These are phyloP conservation scores for Lepidium africanum DNA, from an alignment of 345 rosid genomes.

Conservation along the genomic window DNA sequence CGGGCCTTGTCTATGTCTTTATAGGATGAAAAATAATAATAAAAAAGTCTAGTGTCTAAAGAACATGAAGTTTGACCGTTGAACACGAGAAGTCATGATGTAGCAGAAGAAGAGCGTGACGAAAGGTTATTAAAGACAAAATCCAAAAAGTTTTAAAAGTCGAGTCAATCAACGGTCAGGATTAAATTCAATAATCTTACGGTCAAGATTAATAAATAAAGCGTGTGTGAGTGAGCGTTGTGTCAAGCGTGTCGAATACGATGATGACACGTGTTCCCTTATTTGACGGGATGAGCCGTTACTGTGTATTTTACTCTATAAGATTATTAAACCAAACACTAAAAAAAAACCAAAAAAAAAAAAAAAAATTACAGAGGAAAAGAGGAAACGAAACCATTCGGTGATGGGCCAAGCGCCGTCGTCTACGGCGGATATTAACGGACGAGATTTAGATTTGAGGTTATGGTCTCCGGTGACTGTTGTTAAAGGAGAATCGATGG, in stretches of 20 bases:
- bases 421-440: conserved; percentile 18
- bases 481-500: conserved; percentile 6
- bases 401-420: conserved; percentile 63
- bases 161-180: neutral
- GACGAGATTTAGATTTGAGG: conserved; percentile 16
- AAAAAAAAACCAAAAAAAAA: neutral
- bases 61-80: conserved; percentile 29
- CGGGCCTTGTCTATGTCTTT: no score
- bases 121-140: neutral
- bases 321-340: neutral
- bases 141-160: neutral
- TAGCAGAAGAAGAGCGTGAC: conserved; percentile 25
- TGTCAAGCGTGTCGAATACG: conserved; percentile 26
- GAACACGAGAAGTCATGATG: conserved; percentile 19
- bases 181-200: neutral
- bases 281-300: conserved; percentile 29
- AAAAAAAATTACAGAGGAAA: neutral
- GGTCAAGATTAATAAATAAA: neutral
- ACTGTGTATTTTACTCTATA: conserved; percentile 3
- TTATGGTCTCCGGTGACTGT: conserved; percentile 15
- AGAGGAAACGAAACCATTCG: neutral
- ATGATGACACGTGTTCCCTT: conserved; percentile 32
- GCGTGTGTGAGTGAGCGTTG: conserved; percentile 8
- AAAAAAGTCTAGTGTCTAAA: conserved; percentile 1
- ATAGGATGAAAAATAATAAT: neutral